Evolutionary conservation across 352 stramenopile genomes (phyloP).

Genomic region (Phytopythium aichiense): DNA sequence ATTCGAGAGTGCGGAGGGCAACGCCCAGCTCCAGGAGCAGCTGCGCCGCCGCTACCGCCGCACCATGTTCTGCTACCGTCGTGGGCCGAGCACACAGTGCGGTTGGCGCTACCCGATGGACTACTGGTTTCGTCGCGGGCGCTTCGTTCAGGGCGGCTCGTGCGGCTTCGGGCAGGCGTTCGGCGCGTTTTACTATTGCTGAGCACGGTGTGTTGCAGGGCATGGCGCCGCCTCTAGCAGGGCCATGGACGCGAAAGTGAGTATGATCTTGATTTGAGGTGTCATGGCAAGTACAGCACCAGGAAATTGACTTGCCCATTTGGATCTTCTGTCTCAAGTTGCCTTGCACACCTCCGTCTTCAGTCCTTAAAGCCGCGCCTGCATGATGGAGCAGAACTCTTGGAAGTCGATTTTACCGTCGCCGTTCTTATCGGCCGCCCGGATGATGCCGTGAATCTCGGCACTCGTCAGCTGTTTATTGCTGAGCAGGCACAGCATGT

Average conservation of each 20-base stretch:
- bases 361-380: background rate
- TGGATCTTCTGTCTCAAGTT: no score
- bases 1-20: background rate
- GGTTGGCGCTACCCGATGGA: constrained; percentile 37
- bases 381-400: constrained; percentile 78
- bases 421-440: constrained; percentile 72
- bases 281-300: no score
- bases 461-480: constrained; percentile 38
- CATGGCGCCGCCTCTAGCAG: no score
- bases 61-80: constrained; percentile 15
- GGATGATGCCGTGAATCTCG: constrained; percentile 59
- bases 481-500: constrained; percentile 60
- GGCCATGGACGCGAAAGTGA: no score
- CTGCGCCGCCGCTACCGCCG: constrained; percentile 18
- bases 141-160: constrained; percentile 18
- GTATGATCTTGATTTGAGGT: no score
- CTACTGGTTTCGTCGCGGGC: constrained; percentile 37
- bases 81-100: constrained; percentile 9
- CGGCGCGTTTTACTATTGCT: constrained; percentile 31
- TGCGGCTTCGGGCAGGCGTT: constrained; percentile 22
- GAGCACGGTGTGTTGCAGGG: background rate
- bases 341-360: no score
- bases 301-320: no score
- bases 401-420: constrained; percentile 86
- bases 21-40: background rate